Conservation (phyloP, 768 basidiomycete genomes). For the Tricholoma sp. region DNA sequence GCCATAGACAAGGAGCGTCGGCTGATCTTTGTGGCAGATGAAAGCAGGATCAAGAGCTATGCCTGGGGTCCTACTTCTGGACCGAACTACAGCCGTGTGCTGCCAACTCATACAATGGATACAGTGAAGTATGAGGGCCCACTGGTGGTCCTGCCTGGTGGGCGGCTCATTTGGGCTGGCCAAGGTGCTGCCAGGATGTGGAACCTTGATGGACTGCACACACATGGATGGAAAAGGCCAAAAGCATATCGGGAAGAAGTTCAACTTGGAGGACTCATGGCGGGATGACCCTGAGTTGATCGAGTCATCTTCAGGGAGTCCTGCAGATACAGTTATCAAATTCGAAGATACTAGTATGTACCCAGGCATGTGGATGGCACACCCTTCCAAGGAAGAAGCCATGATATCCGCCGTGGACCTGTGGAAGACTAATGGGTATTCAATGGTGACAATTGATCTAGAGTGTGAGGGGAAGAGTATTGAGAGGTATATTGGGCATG, state of each 20-base stretch:
- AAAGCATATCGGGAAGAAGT: conserved; percentile 10
- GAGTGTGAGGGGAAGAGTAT: conserved; percentile 4
- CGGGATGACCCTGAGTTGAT: conserved; percentile 16
- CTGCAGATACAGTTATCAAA: not conserved
- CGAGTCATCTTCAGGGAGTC: conserved; percentile 15
- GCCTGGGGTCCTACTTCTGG: conserved; percentile 16
- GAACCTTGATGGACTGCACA: conserved; percentile 18
- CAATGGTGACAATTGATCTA: conserved; percentile 5
- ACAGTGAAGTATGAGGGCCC: conserved; percentile 22
- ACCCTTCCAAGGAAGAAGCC: not conserved
- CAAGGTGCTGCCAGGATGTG: conserved; percentile 11
- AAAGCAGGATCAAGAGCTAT: conserved; percentile 33
- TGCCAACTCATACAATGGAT: conserved; percentile 29
- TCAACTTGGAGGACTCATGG: conserved; percentile 8
- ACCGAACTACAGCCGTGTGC: not conserved
- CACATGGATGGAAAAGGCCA: conserved; percentile 11
- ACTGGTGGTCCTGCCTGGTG: conserved; percentile 20
- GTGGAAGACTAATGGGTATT: not conserved
- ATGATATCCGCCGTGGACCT: conserved; percentile 3
- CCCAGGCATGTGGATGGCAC: not conserved
- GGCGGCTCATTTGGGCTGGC: not conserved
- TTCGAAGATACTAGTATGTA: not conserved
- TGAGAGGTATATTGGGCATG: conserved; percentile 31
- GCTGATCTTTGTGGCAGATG: conserved; percentile 33
- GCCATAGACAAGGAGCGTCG: conserved; percentile 28